Base-by-base conservation (phyloP, 2,329 filamentous ascomycete species). In the Aspergillus transmontanensis region DNA sequence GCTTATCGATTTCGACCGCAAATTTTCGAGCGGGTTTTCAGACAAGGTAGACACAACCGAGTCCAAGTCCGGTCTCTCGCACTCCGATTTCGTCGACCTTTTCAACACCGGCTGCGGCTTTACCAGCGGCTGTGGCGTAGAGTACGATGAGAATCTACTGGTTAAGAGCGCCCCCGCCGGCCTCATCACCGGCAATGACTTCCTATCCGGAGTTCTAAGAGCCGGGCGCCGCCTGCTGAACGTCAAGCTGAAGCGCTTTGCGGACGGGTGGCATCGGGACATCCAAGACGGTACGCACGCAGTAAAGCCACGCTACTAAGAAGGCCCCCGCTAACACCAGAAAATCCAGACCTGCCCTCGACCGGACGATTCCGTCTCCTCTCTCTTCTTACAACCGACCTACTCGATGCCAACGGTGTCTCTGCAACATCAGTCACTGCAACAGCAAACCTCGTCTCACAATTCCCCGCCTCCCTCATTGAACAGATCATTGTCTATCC, bases 1-100 rank as follows among this genome's bases (percentile, higher is more conserved):
- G 57, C 64, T 79, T 0, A 78, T 79, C 26, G 72, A 75, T 3
- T 78, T 78, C 41, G 78, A 80, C 57, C 72, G 71, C 11, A 69
- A 66, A 6, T 76, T 79, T 39, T 78, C 76, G 0, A 71, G 70
- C 6, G 71, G 77, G 66, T 78, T 78, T 61, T 76, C 74, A 0
- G 74, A 73, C 23, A 74, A 77, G 61, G 72, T 78, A 28, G 69
- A 69, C 19, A 36, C 34, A 12, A 1, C 12, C 34, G 59, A 64
- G 1, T 62, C 66, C 6, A 66, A 72, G 34, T 36, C 34, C 50
- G 66, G 70, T 21, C 66, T 77, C 23, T 72, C 72, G 2, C 72
- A 76, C 50, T 70, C 73, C 3, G 62, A 76, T 48, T 75, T 78
- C 26, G 64, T 75, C 2, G 60, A 75, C 21, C 68, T 73, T 1